Evolutionary conservation across 257 asterid genomes (phyloP).

Genomic region (Solanum stenotomum): DNA sequence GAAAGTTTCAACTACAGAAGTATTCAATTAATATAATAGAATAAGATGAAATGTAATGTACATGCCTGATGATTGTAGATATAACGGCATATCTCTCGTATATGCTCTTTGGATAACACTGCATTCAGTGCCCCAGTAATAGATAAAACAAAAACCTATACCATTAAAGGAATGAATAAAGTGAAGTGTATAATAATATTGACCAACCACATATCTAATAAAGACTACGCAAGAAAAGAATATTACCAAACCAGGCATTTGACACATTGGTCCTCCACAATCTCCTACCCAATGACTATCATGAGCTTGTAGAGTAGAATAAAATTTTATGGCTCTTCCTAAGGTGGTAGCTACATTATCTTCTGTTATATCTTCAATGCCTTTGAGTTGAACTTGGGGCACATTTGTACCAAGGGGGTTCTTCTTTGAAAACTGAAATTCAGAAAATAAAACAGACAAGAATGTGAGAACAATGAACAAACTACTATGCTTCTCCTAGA

Average conservation of each 20-base stretch:
- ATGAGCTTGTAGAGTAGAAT: slow-evolving; percentile 72
- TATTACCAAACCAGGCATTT: slow-evolving; percentile 85
- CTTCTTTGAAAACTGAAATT: slow-evolving; percentile 68
- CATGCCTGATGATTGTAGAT: slow-evolving; percentile 91
- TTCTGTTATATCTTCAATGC: slow-evolving; percentile 60
- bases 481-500: no score
- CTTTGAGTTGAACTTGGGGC: slow-evolving; percentile 66
- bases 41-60: neutral
- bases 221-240: neutral
- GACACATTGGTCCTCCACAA: slow-evolving; percentile 94
- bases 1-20: neutral
- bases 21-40: neutral
- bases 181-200: neutral
- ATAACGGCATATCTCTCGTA: slow-evolving; percentile 77
- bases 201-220: no score
- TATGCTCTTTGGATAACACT: slow-evolving; percentile 59
- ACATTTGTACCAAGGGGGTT: slow-evolving; percentile 16
- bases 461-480: neutral
- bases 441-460: neutral
- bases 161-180: neutral
- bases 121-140: slow-evolving; percentile 81
- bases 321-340: slow-evolving; percentile 64
- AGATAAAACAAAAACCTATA: slow-evolving; percentile 65
- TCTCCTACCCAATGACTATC: slow-evolving; percentile 99
- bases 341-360: slow-evolving; percentile 57